phyloP scores from a whole-genome alignment of 352 stramenopile genomes.

The Pythium periplocum region DNA sequence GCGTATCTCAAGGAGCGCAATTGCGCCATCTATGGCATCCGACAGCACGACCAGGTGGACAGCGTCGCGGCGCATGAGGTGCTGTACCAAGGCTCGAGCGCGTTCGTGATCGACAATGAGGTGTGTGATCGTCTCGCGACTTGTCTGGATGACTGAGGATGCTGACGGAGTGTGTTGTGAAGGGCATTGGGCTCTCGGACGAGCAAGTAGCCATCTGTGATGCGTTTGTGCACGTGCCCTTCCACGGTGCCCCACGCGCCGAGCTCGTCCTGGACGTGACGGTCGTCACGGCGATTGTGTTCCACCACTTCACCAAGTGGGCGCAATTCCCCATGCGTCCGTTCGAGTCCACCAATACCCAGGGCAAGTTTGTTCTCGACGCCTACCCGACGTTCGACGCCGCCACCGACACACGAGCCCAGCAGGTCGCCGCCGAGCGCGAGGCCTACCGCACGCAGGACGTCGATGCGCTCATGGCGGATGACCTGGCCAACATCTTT shows the following conservation, averaged over 20 bases:
- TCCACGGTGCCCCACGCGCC: conserved; percentile 35
- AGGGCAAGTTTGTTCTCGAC: conserved; percentile 77
- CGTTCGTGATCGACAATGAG: conserved; percentile 79
- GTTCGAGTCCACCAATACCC: conserved; percentile 57
- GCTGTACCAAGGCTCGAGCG: conserved; percentile 45
- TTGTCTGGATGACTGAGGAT: not conserved
- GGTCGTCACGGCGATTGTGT: conserved; percentile 53
- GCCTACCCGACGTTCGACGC: conserved; percentile 42
- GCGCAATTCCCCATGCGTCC: conserved; percentile 49
- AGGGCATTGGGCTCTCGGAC: conserved; percentile 31
- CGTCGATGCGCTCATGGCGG: conserved; percentile 32
- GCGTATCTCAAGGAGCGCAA: conserved; percentile 48
- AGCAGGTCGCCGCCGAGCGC: conserved; percentile 34
- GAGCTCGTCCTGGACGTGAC: conserved; percentile 50
- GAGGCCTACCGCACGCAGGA: conserved; percentile 39
- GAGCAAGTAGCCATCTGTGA: conserved; percentile 67
- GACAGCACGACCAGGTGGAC: conserved; percentile 4
- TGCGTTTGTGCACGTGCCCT: conserved; percentile 53
- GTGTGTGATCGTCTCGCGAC: conserved; percentile 7
- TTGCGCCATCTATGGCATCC: conserved; percentile 58
- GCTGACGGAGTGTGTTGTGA: not conserved
- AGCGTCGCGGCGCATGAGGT: conserved; percentile 28
- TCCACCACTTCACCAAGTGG: conserved; percentile 65
- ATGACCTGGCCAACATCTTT: conserved; percentile 29
- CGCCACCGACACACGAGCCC: conserved; percentile 1